Percentiles rank a stretch among this genome's conserved stretches.
Conservation (phyloP, 148 eudicot species). For the Cornus controversa region DNA sequence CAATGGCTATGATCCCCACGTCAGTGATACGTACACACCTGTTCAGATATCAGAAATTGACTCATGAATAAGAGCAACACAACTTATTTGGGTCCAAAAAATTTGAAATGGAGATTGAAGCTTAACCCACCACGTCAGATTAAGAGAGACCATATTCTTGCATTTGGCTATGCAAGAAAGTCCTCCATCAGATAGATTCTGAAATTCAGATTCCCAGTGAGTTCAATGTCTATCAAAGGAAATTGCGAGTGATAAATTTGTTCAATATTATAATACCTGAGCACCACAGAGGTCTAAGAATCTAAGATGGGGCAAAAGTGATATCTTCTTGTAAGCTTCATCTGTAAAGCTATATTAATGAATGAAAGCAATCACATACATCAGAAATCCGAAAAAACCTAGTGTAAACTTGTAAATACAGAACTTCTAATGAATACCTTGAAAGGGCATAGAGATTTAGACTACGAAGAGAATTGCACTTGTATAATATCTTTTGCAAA, state of each 20-base stretch:
- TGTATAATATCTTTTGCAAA: conserved; percentile 60
- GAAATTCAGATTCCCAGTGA: conserved; percentile 22
- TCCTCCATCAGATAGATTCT: conserved; percentile 87
- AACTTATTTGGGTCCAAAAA: background rate
- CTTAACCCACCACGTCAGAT: conserved; percentile 65
- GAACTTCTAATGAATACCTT: conserved; percentile 37
- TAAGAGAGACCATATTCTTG: conserved; percentile 69
- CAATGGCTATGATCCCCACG: conserved; percentile 68
- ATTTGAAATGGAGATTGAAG: background rate
- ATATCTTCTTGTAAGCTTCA: conserved; percentile 59
- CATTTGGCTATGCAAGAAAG: conserved; percentile 72
- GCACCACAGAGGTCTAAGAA: conserved; percentile 97
- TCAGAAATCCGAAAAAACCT: conserved; percentile 8
- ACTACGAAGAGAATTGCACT: conserved; percentile 63
- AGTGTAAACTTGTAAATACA: background rate
- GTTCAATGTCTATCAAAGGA: conserved; percentile 10
- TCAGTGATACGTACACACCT: conserved; percentile 90
- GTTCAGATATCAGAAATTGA: conserved; percentile 16
- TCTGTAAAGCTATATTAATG: conserved; percentile 68
- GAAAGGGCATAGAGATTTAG: conserved; percentile 93
- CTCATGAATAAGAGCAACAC: background rate
- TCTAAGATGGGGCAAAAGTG: conserved; percentile 57
- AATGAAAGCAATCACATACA: background rate
- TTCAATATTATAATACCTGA: conserved; percentile 52
- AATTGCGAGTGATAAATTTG: conserved; percentile 2